Conservation (phyloP, 2,329 filamentous ascomycete genomes). For the Trichoderma endophyticum region DNA sequence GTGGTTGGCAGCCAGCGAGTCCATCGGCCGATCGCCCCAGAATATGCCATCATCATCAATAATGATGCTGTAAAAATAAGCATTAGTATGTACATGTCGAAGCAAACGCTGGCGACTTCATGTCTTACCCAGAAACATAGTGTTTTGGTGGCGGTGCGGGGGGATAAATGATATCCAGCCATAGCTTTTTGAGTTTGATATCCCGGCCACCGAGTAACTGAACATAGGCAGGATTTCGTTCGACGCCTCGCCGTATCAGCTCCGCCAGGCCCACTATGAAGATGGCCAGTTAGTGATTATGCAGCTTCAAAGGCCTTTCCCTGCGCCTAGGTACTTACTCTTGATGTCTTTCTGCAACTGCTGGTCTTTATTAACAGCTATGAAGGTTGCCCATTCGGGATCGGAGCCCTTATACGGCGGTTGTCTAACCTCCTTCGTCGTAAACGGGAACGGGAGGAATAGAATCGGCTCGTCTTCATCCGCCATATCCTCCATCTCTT, state of each 20-base stretch:
- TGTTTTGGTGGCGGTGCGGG: constrained; percentile 56
- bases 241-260: constrained; percentile 38
- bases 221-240: constrained; percentile 42
- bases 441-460: constrained; percentile 63
- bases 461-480: constrained; percentile 44
- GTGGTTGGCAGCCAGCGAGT: constrained; percentile 44
- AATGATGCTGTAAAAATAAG: constrained; percentile 41
- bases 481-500: constrained; percentile 39
- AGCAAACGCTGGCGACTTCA: not conserved
- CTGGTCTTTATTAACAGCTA: constrained; percentile 54
- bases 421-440: constrained; percentile 47
- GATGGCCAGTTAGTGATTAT: constrained; percentile 19
- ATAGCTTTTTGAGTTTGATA: constrained; percentile 49
- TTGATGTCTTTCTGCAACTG: constrained; percentile 47
- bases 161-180: constrained; percentile 63
- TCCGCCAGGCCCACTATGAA: constrained; percentile 31
- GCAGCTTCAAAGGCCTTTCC: not conserved
- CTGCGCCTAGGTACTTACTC: constrained; percentile 33
- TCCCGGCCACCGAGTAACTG: constrained; percentile 44
- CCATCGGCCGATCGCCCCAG: constrained; percentile 47
- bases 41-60: constrained; percentile 48
- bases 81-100: constrained; percentile 23
- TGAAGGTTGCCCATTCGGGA: constrained; percentile 62
- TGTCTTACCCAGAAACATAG: constrained; percentile 55
- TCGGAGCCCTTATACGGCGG: constrained; percentile 54